Percentiles rank a stretch among this genome's conserved stretches.
Conservation (phyloP, 352 stramenopile species). For the Globisporangium paddicum region DNA sequence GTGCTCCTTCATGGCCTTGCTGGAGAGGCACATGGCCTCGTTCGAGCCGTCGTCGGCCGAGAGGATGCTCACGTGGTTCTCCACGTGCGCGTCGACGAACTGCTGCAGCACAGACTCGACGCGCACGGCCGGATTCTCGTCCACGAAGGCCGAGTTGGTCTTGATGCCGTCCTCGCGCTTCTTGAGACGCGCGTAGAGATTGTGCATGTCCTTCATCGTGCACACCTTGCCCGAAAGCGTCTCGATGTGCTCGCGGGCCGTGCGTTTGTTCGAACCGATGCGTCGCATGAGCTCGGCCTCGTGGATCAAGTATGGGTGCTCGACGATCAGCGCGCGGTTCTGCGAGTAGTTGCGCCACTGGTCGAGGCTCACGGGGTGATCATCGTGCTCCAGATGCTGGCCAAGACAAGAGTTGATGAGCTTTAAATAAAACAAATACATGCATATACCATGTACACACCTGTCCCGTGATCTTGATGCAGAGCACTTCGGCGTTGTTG, state of each 20-base stretch:
- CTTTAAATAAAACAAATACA: too few species aligned
- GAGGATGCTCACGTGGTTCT: constrained; percentile 75
- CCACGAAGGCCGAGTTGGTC: constrained; percentile 27
- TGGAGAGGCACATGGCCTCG: constrained; percentile 69
- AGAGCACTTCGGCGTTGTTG: constrained; percentile 47
- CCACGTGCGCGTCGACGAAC: constrained; percentile 64
- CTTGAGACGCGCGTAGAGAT: constrained; percentile 58
- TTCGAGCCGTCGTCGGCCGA: constrained; percentile 67
- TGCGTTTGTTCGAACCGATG: constrained; percentile 66
- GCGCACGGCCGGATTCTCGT: constrained; percentile 18
- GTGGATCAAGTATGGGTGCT: constrained; percentile 66
- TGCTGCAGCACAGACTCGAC: constrained; percentile 57
- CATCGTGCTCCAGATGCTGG: constrained; percentile 56
- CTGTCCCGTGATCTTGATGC: constrained; percentile 54
- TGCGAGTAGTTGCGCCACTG: constrained; percentile 79
- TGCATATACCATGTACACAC: not conserved
- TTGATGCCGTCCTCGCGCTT: constrained; percentile 54
- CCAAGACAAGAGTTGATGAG: not conserved
- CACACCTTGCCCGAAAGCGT: constrained; percentile 60
- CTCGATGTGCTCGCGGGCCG: constrained; percentile 56
- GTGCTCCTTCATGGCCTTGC: constrained; percentile 69
- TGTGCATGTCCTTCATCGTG: constrained; percentile 83
- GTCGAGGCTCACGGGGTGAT: constrained; percentile 56
- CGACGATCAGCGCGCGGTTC: constrained; percentile 64
- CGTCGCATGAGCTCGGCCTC: constrained; percentile 69